Conservation (phyloP, 768 basidiomycete genomes). For the Tephrocybe sp. region DNA sequence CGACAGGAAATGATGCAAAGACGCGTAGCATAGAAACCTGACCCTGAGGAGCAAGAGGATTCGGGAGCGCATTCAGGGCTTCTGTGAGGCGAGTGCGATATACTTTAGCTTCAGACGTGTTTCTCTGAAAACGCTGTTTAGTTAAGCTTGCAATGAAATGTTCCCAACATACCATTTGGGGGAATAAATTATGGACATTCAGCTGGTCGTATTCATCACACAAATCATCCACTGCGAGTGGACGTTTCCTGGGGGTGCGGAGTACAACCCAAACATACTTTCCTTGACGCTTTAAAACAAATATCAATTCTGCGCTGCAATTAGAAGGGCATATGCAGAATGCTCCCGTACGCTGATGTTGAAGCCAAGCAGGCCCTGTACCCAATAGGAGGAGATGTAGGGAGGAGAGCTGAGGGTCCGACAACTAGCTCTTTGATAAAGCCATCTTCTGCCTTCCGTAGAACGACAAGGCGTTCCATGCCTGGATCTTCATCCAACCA, state of each 20-base stretch:
- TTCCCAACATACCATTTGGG: neutral
- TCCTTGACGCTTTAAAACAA: neutral
- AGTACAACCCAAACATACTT: neutral
- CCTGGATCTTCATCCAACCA: neutral
- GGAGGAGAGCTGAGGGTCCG: neutral
- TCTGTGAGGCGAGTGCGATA: neutral
- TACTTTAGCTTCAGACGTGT: neutral
- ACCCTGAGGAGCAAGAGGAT: neutral
- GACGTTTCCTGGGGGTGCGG: neutral
- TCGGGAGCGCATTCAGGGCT: neutral
- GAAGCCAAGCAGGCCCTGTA: neutral
- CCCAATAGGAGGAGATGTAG: neutral
- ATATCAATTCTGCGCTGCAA: neutral
- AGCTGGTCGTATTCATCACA: neutral
- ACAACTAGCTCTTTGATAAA: neutral
- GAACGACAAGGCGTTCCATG: neutral
- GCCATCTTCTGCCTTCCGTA: neutral
- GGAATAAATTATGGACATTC: neutral
- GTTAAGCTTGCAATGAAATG: neutral
- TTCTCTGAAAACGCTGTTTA: neutral
- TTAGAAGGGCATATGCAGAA: constrained; percentile 1
- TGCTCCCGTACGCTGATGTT: neutral
- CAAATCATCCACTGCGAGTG: neutral
- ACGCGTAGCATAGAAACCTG: neutral
- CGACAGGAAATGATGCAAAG: neutral